Conservation (phyloP, 2,329 filamentous ascomycete genomes). For the Exophiala lecanii-corni region DNA sequence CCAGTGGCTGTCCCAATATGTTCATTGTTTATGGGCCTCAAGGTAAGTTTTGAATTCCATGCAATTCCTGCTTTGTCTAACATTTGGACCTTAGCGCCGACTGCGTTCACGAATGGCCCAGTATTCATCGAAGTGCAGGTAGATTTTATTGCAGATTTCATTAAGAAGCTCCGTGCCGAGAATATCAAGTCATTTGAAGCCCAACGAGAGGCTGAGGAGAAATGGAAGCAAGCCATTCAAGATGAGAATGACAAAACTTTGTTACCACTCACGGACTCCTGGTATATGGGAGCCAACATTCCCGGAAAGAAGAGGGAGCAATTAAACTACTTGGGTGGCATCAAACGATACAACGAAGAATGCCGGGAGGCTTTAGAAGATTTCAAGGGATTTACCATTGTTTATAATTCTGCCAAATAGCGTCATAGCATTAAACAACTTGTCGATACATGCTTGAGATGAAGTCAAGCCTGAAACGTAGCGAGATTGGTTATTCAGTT, state of each 20-base stretch:
- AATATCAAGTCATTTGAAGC: slow-evolving; percentile 49
- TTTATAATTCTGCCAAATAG: too few relatives aligned
- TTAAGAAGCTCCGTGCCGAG: slow-evolving; percentile 45
- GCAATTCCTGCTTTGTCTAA: too few relatives aligned
- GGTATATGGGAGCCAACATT: slow-evolving; percentile 53
- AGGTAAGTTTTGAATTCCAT: slow-evolving; percentile 27
- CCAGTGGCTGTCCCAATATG: slow-evolving; percentile 44
- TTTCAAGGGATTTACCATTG: slow-evolving; percentile 11
- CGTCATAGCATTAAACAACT: too few relatives aligned
- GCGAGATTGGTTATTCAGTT: too few relatives aligned
- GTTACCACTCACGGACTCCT: slow-evolving; percentile 47
- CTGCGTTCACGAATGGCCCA: slow-evolving; percentile 30
- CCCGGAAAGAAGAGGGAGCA: slow-evolving; percentile 43
- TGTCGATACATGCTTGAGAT: too few relatives aligned
- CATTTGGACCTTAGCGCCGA: slow-evolving; percentile 48
- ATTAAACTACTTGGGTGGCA: slow-evolving; percentile 11
- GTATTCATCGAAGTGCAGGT: slow-evolving; percentile 48
- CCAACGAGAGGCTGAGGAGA: slow-evolving; percentile 39
- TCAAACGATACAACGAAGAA: slow-evolving; percentile 8
- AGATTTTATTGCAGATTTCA: slow-evolving; percentile 43
- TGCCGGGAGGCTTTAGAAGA: slow-evolving; percentile 6
- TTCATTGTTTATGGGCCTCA: slow-evolving; percentile 53
- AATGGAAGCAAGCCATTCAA: slow-evolving; percentile 49
- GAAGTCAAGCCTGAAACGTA: too few relatives aligned
- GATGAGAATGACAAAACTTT: slow-evolving; percentile 44